Evolutionary conservation across 768 basidiomycete genomes (phyloP), one percentile per base, ranked within the genome.

Genomic region (Naganishia vaughanmartiniae): DNA sequence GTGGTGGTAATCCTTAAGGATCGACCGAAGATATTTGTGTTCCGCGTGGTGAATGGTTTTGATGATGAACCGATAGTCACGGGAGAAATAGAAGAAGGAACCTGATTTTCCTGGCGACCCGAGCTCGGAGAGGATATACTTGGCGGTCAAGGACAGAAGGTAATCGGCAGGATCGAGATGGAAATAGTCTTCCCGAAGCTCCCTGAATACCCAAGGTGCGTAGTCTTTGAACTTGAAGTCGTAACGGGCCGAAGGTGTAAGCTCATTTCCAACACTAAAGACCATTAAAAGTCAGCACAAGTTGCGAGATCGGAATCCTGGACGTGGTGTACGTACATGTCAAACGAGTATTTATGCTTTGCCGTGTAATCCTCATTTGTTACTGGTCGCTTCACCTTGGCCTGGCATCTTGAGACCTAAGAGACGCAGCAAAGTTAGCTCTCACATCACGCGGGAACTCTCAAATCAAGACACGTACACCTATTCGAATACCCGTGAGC

Each of bases 201-300:
- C 90, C 31, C 95, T 91, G 82, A 99, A 99, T 3, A 98, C 91
- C 90, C 91, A 96, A 0, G 96, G 95, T 0, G 94, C 93, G 80
- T 98, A 99, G 80, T 99, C 95, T 81, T 98, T 98, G 85, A 98
- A 98, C 82, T 99, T 99, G 86, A 98, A 98, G 81, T 98, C 96
- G 83, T 99, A 99, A 83, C 89, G 90, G 5, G 95, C 94, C 0
- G 93, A 96, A 0, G 96, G 96, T 15, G 96, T 98, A 30, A 99
- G 85, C 83, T 99, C 96, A 81, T 99, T 98, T 26, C 96, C 96
- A 76, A 96, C 86, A 74, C 92, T 94, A 45, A 76, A 48, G 26
- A 30, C 26, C 58, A 54, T 33, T 14, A 26, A 28, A 17, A 10
- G 28, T 63, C 65, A 72, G 60, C 39, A 36, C 56, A 55, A 31